Conservation (phyloP, 2,329 filamentous ascomycete species). For the Sclerotinia minor region DNA sequence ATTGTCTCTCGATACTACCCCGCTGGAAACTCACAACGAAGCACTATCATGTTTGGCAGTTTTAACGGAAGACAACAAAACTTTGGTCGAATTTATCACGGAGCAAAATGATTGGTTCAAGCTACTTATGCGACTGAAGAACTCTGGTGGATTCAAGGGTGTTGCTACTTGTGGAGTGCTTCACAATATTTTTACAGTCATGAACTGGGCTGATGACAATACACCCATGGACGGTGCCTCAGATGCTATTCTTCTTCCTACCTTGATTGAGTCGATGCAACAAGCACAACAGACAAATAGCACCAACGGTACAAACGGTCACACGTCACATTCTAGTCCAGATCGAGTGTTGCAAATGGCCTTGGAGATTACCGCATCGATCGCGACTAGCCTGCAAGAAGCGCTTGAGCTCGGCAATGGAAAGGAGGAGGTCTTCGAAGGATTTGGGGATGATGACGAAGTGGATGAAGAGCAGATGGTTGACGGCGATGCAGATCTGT, state of each 20-base stretch:
- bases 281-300: slow-evolving; percentile 25
- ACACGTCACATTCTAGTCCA: slow-evolving; percentile 34
- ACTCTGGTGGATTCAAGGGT: slow-evolving; percentile 50
- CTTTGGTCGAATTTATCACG: slow-evolving; percentile 55
- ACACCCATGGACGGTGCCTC: slow-evolving; percentile 51
- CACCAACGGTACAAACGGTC: slow-evolving; percentile 24
- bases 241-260: slow-evolving; percentile 53
- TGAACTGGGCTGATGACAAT: slow-evolving; percentile 54
- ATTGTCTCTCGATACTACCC: slow-evolving; percentile 45
- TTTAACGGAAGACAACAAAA: slow-evolving; percentile 60
- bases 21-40: slow-evolving; percentile 46
- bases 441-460: slow-evolving; percentile 40
- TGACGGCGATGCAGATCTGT: slow-evolving; percentile 47
- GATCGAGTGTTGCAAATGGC: slow-evolving; percentile 47
- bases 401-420: slow-evolving; percentile 50
- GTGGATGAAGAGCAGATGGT: slow-evolving; percentile 43
- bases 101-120: slow-evolving; percentile 53
- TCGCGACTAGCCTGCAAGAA: slow-evolving; percentile 59
- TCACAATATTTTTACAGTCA: slow-evolving; percentile 60
- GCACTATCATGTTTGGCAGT: slow-evolving; percentile 57
- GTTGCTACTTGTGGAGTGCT: slow-evolving; percentile 61
- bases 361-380: slow-evolving; percentile 63
- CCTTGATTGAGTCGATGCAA: slow-evolving; percentile 43
- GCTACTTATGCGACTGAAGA: slow-evolving; percentile 51
- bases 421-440: slow-evolving; percentile 46